Evolutionary conservation across 1,284 basidiomycete genomes (phyloP).

Genomic region (Inonotus obliquus): DNA sequence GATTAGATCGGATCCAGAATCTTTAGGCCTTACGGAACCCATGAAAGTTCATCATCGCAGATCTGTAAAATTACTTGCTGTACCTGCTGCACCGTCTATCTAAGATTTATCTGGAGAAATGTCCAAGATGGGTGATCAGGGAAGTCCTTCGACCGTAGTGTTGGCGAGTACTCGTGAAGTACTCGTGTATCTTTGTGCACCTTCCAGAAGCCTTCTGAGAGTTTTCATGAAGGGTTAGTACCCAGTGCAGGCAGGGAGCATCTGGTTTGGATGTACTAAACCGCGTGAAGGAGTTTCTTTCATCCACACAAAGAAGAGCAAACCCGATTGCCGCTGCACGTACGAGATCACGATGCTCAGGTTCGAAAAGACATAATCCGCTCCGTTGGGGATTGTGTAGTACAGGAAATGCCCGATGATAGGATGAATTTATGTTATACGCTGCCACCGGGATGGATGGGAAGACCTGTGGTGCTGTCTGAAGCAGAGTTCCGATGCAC

Average conservation of each 20-base stretch:
- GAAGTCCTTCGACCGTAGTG: neutral
- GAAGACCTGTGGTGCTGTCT: neutral
- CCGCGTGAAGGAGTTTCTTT: too few relatives aligned
- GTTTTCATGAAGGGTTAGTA: neutral
- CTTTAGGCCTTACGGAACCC: neutral
- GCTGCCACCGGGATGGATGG: neutral
- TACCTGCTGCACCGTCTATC: neutral
- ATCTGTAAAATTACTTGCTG: neutral
- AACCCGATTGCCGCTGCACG: too few relatives aligned
- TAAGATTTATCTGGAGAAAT: neutral
- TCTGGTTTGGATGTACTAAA: neutral
- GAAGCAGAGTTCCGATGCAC: neutral
- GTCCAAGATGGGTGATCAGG: neutral
- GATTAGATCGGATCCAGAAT: neutral
- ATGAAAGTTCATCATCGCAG: neutral
- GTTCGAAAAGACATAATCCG: neutral
- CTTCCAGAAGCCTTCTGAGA: neutral
- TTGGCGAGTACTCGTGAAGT: neutral
- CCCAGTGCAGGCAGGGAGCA: neutral
- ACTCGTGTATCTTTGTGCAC: neutral
- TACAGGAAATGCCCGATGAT: neutral
- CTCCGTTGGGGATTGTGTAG: neutral
- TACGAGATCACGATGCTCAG: too few relatives aligned
- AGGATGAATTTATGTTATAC: neutral
- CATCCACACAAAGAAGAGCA: too few relatives aligned